A percentile compares a stretch with the other conserved stretches of the same genome.
Evolutionary conservation across 2,329 filamentous ascomycete species (phyloP).

Genomic region (Claviceps sp.): DNA sequence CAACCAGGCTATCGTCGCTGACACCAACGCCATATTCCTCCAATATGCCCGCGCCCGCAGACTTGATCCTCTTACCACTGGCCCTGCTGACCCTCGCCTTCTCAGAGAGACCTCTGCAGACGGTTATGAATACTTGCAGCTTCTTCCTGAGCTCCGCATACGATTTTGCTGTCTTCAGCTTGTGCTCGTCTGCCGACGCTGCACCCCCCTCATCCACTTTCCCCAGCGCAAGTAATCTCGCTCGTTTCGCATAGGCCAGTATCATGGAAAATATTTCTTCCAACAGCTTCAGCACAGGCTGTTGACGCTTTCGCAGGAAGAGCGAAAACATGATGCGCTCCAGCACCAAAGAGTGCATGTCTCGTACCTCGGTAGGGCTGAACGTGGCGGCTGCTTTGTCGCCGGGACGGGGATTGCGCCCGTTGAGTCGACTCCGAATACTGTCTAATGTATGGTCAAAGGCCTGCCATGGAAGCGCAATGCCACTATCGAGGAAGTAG

Average conservation of each 20-base stretch:
- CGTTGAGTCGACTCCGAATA: slow-evolving; percentile 44
- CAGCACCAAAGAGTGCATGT: slow-evolving; percentile 58
- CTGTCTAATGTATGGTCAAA: slow-evolving; percentile 54
- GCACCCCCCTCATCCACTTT: slow-evolving; percentile 8
- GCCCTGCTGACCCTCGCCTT: slow-evolving; percentile 33
- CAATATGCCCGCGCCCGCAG: slow-evolving; percentile 6
- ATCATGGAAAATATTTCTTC: slow-evolving; percentile 64
- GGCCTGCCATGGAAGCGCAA: slow-evolving; percentile 56
- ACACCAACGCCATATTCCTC: slow-evolving; percentile 22
- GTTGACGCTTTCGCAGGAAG: slow-evolving; percentile 61
- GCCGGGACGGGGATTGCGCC: slow-evolving; percentile 24
- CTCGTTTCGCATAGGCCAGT: slow-evolving; percentile 52
- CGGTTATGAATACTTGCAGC: slow-evolving; percentile 59
- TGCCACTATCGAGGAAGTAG: slow-evolving; percentile 70
- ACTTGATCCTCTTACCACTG: slow-evolving; percentile 11
- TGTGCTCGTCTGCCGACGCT: neutral
- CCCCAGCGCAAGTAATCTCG: slow-evolving; percentile 25
- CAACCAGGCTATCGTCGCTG: slow-evolving; percentile 45
- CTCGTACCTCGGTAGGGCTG: slow-evolving; percentile 53
- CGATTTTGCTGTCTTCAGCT: slow-evolving; percentile 26
- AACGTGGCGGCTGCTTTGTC: slow-evolving; percentile 11
- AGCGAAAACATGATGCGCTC: slow-evolving; percentile 63
- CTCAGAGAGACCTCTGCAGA: slow-evolving; percentile 54
- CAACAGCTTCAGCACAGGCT: slow-evolving; percentile 56
- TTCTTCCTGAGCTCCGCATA: slow-evolving; percentile 59